Evolutionary conservation across 2,329 filamentous ascomycete species (phyloP).

Genomic region (Xylaria hypoxylon): DNA sequence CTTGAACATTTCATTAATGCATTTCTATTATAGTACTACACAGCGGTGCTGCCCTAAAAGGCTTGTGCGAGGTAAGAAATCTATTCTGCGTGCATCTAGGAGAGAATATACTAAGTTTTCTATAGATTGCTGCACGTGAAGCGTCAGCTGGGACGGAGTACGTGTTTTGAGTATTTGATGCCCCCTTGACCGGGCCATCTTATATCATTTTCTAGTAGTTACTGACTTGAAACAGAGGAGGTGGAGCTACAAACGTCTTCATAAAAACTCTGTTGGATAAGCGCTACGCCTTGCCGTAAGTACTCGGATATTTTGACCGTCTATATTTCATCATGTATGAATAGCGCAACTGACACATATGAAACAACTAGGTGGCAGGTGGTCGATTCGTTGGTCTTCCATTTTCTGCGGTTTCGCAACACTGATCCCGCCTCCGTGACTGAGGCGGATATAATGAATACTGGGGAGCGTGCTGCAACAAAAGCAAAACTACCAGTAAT

Average conservation of each 20-base stretch:
- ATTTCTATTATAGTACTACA: slow-evolving; percentile 48
- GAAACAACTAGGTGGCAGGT: slow-evolving; percentile 74
- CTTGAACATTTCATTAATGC: slow-evolving; percentile 10
- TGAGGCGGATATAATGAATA: slow-evolving; percentile 66
- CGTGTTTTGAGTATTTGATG: not conserved
- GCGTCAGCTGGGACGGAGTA: slow-evolving; percentile 78
- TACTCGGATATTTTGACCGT: slow-evolving; percentile 64
- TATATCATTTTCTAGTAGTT: not conserved
- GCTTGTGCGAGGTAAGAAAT: slow-evolving; percentile 76
- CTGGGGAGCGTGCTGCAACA: slow-evolving; percentile 60
- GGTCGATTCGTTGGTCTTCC: slow-evolving; percentile 93
- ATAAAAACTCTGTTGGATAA: slow-evolving; percentile 94
- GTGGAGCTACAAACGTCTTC: slow-evolving; percentile 93
- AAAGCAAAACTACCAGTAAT: slow-evolving; percentile 83
- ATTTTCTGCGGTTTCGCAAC: slow-evolving; percentile 90
- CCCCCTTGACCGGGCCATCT: not conserved
- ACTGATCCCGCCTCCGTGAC: slow-evolving; percentile 69
- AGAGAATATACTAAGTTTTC: slow-evolving; percentile 6
- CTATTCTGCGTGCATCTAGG: not conserved
- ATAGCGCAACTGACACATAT: slow-evolving; percentile 7
- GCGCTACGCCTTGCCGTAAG: slow-evolving; percentile 94
- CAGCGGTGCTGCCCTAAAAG: slow-evolving; percentile 89
- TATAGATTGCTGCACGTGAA: slow-evolving; percentile 83
- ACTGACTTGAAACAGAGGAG: slow-evolving; percentile 59
- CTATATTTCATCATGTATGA: not conserved